Base-by-base conservation (phyloP, 179 eudicot species). In the Drosera spatulata region DNA sequence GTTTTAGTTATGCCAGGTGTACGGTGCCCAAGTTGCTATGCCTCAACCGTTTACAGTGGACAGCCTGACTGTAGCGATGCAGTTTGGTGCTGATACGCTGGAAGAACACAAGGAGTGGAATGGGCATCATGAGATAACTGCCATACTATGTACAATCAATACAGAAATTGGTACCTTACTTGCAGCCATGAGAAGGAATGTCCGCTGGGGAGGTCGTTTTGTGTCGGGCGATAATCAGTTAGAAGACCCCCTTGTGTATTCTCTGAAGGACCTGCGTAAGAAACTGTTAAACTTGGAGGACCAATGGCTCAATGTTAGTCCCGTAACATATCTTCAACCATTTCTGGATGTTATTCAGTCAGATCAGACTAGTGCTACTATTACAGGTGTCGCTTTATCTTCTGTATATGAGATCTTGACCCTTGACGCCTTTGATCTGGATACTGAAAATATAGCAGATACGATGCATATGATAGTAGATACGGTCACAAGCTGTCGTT, bases 341-440 rank as follows among this genome's bases (percentile, higher is more conserved):
- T 22, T 22, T 22, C 33, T 22, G 33, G 33, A 22, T 22, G 33
- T 22, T 22, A 22, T 22, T 69, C 77, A 72, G 58, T 86, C 94
- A 60, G 94, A 86, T 73, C 89, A 86, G 67, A 81, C 95, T 55
- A 85, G 89, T 65, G 89, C 95, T 60, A 85, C 85, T 7, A 86
- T 86, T 40, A 86, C 95, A 41, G 81, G 89, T 57, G 86, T 81
- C 73, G 87, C 95, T 66, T 77, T 86, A 61, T 83, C 95, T 55
- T 79, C 95, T 57, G 77, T 86, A 39, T 86, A 83, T 71, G 80
- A 86, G 71, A 75, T 86, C 50, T 72, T 86, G 54, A 81, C 78
- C 3, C 87, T 86, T 10, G 87, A 81, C 61, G 69, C 79, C 53
- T 69, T 86, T 70, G 81, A 79, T 72, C 63, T 75, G 39, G 61